Evolutionary conservation across 192 early-diverging fungal species (phyloP).

Genomic region (Kickxella alabastrina): DNA sequence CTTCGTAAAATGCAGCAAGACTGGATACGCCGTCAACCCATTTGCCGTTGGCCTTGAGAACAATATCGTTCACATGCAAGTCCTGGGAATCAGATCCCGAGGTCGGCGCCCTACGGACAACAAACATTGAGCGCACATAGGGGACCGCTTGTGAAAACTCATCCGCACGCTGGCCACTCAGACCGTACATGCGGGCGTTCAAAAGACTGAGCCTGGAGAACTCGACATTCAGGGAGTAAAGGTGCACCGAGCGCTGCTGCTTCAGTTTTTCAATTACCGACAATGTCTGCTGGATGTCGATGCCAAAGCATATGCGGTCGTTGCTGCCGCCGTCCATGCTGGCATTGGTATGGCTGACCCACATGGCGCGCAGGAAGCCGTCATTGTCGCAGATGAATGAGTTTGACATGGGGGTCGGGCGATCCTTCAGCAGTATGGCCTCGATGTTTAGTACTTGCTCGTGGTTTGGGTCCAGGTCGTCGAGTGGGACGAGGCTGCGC

Average conservation of each 20-base stretch:
- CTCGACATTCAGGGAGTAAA: conserved; percentile 10
- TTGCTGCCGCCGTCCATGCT: not conserved
- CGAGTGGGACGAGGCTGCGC: conserved; percentile 1
- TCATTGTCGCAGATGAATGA: conserved; percentile 2
- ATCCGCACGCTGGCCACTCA: conserved; percentile 4
- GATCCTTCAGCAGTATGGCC: not conserved
- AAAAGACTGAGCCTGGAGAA: conserved; percentile 3
- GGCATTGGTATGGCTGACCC: not conserved
- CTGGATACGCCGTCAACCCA: not conserved
- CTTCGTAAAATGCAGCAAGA: conserved; percentile 2
- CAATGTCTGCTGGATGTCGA: not conserved
- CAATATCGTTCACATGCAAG: conserved; percentile 7
- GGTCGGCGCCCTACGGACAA: not conserved
- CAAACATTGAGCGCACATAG: not conserved
- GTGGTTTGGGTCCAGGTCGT: conserved; percentile 4
- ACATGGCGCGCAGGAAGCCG: conserved; percentile 1
- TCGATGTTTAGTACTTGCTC: conserved; percentile 7
- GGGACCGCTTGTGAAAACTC: not conserved
- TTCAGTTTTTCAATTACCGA: conserved; percentile 2
- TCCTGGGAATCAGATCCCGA: not conserved
- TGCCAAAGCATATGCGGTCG: not conserved
- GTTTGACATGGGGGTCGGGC: not conserved
- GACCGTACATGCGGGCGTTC: conserved; percentile 9
- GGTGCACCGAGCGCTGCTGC: not conserved
- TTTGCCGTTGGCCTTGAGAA: conserved; percentile 4